Percentiles rank a stretch among this genome's conserved stretches.
Conservation (phyloP, 2,329 filamentous ascomycete species). For the Aspergillus tanneri region DNA sequence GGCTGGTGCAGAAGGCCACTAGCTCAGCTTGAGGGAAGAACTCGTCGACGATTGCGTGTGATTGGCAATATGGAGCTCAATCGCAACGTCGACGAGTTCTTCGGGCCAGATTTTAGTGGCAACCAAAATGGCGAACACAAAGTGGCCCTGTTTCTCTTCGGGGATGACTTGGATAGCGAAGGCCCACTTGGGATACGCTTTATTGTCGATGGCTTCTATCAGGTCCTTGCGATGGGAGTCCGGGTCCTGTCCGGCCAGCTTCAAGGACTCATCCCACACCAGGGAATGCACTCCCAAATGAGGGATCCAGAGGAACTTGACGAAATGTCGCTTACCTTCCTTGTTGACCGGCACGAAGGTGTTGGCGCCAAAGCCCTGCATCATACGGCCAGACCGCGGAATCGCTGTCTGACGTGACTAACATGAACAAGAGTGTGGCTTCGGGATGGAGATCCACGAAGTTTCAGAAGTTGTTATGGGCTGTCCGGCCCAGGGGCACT, state of each 20-base stretch:
- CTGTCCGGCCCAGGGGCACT: constrained; percentile 51
- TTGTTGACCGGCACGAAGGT: constrained; percentile 36
- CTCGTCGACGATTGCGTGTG: constrained; percentile 76
- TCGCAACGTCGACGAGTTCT: constrained; percentile 68
- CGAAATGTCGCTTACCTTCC: constrained; percentile 35
- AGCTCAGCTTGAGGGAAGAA: constrained; percentile 83
- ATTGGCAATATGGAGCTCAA: constrained; percentile 78
- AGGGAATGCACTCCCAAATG: constrained; percentile 37
- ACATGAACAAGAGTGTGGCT: constrained; percentile 36
- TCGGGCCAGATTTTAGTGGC: constrained; percentile 86
- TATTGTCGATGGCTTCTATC: constrained; percentile 70
- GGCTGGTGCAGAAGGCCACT: constrained; percentile 76
- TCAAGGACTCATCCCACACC: constrained; percentile 67
- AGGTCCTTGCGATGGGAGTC: constrained; percentile 82
- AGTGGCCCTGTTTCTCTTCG: constrained; percentile 69
- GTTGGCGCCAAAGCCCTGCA: constrained; percentile 40
- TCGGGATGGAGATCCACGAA: constrained; percentile 37
- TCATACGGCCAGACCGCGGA: constrained; percentile 37
- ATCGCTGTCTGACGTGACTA: constrained; percentile 40
- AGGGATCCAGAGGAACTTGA: constrained; percentile 38
- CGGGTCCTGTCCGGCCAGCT: constrained; percentile 71
- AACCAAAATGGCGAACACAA: constrained; percentile 83
- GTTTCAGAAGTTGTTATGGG: constrained; percentile 55
- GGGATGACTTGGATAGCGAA: constrained; percentile 78
- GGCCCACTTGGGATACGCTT: constrained; percentile 72